Percentiles rank a stretch among this genome's conserved stretches.
These are phyloP conservation scores for Sporothrix humicola DNA, from an alignment of 2,329 filamentous ascomycete species.

Conservation along the genomic window DNA sequence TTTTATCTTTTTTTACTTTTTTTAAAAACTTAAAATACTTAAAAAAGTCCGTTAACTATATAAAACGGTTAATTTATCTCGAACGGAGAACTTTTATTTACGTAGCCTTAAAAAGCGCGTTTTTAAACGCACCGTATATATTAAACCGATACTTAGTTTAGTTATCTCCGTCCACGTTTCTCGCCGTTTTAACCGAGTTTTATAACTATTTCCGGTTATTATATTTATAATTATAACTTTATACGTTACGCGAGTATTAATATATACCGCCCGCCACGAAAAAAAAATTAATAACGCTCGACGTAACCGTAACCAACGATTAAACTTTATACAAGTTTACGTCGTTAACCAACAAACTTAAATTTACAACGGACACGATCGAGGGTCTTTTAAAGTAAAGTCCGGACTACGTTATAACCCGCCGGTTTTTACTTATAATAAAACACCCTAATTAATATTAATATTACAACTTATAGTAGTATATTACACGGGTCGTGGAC, in stretches of 20 bases:
- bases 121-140: neutral
- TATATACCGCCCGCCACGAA: neutral
- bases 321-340: neutral
- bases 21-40: neutral
- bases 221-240: neutral
- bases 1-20: neutral
- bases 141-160: neutral
- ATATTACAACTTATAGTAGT: neutral
- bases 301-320: neutral
- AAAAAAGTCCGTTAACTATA: neutral
- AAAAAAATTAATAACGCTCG: neutral
- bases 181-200: neutral
- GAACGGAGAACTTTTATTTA: neutral
- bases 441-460: neutral
- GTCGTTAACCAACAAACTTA: neutral
- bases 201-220: neutral
- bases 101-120: neutral
- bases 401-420: neutral
- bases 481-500: neutral
- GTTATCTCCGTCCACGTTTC: slow-evolving; percentile 4
- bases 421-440: neutral
- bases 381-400: neutral
- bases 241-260: neutral
- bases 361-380: neutral
- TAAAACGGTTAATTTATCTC: neutral